A percentile compares a stretch with the other conserved stretches of the same genome.
These are phyloP conservation scores for Wickerhamiella vanderwaltii DNA, from an alignment of 805 yeast genomes.

Conservation along the genomic window DNA sequence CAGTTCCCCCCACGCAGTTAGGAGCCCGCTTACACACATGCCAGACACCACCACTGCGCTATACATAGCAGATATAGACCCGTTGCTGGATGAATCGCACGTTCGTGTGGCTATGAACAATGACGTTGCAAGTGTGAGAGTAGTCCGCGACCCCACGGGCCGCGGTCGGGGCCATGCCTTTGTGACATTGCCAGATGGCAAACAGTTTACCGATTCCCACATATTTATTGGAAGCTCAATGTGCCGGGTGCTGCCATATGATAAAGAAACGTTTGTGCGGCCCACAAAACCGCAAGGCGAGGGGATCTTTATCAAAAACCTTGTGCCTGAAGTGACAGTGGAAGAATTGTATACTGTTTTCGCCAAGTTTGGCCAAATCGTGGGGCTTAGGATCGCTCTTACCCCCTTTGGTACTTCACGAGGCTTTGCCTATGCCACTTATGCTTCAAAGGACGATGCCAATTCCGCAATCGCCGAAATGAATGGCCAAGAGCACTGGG, in stretches of 20 bases:
- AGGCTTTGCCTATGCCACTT: conserved; percentile 22
- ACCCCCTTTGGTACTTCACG: conserved; percentile 20
- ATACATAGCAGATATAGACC: conserved; percentile 21
- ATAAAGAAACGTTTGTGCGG: conserved; percentile 9
- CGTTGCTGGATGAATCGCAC: conserved; percentile 16
- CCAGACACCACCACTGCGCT: conserved; percentile 13
- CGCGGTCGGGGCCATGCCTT: conserved; percentile 11
- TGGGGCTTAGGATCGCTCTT: conserved; percentile 20
- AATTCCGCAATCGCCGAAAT: conserved; percentile 18
- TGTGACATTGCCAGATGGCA: conserved; percentile 16
- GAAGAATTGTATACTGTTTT: conserved; percentile 20
- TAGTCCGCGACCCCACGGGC: conserved; percentile 18
- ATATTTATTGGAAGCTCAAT: conserved; percentile 18
- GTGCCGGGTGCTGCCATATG: conserved; percentile 16
- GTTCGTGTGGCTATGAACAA: conserved; percentile 17
- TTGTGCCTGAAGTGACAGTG: conserved; percentile 47
- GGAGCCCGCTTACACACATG: not conserved
- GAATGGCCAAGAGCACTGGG: conserved; percentile 21
- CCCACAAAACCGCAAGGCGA: conserved; percentile 16
- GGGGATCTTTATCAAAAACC: conserved; percentile 65
- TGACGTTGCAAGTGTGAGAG: conserved; percentile 16
- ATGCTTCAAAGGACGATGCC: conserved; percentile 15
- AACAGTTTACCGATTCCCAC: conserved; percentile 16
- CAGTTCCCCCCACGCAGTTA: not conserved
- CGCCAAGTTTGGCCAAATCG: conserved; percentile 17